These are phyloP conservation scores for Rauvolfia tetraphylla DNA, from an alignment of 257 asterid genomes.

Conservation along the genomic window DNA sequence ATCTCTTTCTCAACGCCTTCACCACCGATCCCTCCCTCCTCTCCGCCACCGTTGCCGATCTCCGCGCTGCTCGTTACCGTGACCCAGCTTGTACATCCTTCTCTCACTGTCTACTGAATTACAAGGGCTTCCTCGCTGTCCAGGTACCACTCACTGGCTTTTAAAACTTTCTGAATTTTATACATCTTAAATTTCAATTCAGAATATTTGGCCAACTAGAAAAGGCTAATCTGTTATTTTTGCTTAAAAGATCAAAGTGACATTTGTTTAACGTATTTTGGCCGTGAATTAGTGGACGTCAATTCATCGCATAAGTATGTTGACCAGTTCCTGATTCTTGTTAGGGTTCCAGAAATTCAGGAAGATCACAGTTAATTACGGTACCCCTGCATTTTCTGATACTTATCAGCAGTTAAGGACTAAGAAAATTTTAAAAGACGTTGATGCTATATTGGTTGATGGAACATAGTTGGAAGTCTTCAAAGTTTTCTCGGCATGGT, in stretches of 20 bases:
- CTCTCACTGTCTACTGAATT: slow-evolving; percentile 66
- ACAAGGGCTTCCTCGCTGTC: slow-evolving; percentile 68
- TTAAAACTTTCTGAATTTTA: neutral
- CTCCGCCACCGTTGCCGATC: slow-evolving; percentile 67
- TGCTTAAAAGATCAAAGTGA: neutral
- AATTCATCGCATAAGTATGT: neutral
- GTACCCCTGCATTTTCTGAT: neutral
- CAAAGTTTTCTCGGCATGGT: too few species aligned
- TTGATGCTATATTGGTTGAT: too few species aligned
- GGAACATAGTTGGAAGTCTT: neutral
- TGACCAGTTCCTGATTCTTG: neutral
- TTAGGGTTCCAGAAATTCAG: neutral
- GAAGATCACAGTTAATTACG: neutral
- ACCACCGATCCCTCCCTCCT: slow-evolving; percentile 39
- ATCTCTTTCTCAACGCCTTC: slow-evolving; percentile 64
- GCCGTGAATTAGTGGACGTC: neutral
- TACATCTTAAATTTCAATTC: neutral
- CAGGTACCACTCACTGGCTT: slow-evolving; percentile 37
- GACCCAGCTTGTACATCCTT: slow-evolving; percentile 70
- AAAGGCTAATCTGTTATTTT: neutral
- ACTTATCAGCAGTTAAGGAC: too few species aligned
- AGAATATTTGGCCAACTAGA: neutral
- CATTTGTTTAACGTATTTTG: too few species aligned
- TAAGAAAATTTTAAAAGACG: too few species aligned
- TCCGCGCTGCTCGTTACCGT: slow-evolving; percentile 55